Percentiles rank a stretch among this genome's conserved stretches.
Evolutionary conservation across 2,329 filamentous ascomycete species (phyloP).

Genomic region (Colletotrichum sansevieriae): DNA sequence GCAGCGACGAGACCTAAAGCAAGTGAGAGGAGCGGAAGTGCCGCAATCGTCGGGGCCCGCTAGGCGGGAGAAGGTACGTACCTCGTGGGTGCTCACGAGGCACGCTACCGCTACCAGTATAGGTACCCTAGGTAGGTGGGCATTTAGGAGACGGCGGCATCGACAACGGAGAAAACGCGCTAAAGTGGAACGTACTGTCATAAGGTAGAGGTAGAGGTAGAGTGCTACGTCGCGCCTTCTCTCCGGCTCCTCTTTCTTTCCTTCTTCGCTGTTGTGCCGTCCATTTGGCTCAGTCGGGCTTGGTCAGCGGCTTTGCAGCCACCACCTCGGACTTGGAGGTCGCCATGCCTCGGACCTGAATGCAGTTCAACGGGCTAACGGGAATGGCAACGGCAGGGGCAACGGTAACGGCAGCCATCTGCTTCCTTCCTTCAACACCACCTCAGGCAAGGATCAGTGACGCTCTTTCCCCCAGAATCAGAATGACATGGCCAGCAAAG

Average conservation of each 20-base stretch:
- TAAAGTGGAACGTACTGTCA: not conserved
- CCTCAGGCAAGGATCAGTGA: not conserved
- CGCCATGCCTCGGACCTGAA: not conserved
- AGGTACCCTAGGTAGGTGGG: not conserved
- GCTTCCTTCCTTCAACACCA: not conserved
- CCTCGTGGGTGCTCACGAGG: not conserved
- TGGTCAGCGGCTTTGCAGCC: constrained; percentile 18
- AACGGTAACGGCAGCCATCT: constrained; percentile 27
- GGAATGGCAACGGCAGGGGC: constrained; percentile 25
- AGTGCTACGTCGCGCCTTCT: too few species aligned
- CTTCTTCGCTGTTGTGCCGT: not conserved
- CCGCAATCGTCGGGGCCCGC: constrained; percentile 37
- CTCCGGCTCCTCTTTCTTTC: not conserved
- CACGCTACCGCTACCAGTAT: not conserved
- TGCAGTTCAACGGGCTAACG: constrained; percentile 10
- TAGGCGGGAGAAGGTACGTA: constrained; percentile 23
- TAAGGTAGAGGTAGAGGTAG: too few species aligned
- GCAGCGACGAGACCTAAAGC: not conserved
- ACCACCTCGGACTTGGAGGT: not conserved
- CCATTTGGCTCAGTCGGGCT: constrained; percentile 22
- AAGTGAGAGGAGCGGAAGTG: constrained; percentile 26
- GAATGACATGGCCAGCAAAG: constrained; percentile 13
- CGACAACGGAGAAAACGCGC: too few species aligned
- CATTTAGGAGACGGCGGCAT: too few species aligned
- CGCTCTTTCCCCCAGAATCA: not conserved